Conservation (phyloP, 129 eudicot species). For the Daucus carota region DH1_v3.0 NC_030381.2:34612501-34613000, state of each 20-base stretch:
- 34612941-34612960: neutral
- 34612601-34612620: conserved; percentile 98
- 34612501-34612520: conserved; percentile 56
- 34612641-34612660: conserved; percentile 65
- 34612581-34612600: conserved; percentile 39
- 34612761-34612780: neutral
- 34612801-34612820: neutral
- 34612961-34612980: neutral
- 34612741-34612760: neutral
- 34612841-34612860: neutral
- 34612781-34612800: neutral
- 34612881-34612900: neutral
- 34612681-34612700: conserved; percentile 47
- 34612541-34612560: neutral
- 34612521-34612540: neutral
- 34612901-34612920: neutral
- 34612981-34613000: neutral
- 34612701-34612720: neutral
- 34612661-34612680: conserved; percentile 44
- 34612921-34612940: neutral
- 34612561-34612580: conserved; percentile 4
- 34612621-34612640: conserved; percentile 88
- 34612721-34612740: conserved; percentile 9
- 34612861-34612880: neutral
- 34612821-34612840: neutral